phyloP scores from a whole-genome alignment of 1,284 basidiomycete genomes.

The Fomitopsis palustris region DNA sequence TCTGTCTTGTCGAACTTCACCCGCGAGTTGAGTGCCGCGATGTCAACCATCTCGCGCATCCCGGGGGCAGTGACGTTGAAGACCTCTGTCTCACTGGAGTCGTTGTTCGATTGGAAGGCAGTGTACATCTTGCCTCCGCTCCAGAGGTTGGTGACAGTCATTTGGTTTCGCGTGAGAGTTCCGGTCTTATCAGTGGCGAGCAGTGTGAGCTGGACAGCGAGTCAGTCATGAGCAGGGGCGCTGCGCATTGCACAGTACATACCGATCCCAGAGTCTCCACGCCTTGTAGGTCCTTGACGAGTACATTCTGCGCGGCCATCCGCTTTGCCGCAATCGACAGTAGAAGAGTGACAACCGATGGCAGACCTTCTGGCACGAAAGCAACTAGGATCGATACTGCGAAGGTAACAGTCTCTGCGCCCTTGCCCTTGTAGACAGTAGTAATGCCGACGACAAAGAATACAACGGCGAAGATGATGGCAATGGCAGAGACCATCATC shows the following conservation, averaged over 20 bases:
- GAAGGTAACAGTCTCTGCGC: conserved; percentile 59
- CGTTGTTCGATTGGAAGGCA: conserved; percentile 69
- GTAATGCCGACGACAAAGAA: conserved; percentile 67
- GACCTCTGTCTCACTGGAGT: conserved; percentile 44
- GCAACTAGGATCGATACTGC: conserved; percentile 72
- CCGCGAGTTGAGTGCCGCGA: conserved; percentile 61
- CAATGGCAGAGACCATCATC: conserved; percentile 54
- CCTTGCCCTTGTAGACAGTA: conserved; percentile 61
- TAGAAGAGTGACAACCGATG: conserved; percentile 67
- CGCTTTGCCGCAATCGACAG: conserved; percentile 70
- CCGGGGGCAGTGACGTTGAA: conserved; percentile 52
- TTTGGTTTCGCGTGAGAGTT: conserved; percentile 70
- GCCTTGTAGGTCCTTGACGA: conserved; percentile 67
- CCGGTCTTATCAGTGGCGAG: conserved; percentile 76
- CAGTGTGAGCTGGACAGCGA: conserved; percentile 45
- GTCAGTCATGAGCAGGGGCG: neutral
- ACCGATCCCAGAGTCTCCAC: conserved; percentile 59
- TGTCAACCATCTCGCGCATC: conserved; percentile 61
- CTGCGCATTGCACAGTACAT: neutral
- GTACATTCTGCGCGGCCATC: conserved; percentile 69
- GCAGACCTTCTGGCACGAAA: conserved; percentile 67
- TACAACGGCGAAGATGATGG: conserved; percentile 57
- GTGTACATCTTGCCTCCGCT: conserved; percentile 56
- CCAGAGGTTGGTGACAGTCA: conserved; percentile 70
- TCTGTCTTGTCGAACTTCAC: conserved; percentile 67